phyloP scores from a whole-genome alignment of 2,329 filamentous ascomycete genomes.

The Knoxdaviesia capensis region DNA sequence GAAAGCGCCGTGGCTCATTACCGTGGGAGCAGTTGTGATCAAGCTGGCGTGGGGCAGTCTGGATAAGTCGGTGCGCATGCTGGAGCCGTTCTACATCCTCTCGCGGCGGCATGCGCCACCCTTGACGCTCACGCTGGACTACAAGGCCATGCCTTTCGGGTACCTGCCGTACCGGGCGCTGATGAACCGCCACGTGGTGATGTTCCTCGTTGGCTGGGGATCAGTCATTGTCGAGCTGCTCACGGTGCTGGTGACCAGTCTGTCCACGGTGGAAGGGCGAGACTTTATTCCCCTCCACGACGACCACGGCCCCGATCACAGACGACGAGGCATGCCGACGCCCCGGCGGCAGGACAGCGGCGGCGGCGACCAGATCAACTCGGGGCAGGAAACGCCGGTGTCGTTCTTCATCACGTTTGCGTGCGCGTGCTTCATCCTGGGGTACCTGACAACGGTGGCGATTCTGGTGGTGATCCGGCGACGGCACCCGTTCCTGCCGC shows the following conservation, averaged over 20 bases:
- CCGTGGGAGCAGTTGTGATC: conserved; percentile 41
- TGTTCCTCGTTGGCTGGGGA: conserved; percentile 49
- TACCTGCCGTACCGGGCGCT: conserved; percentile 42
- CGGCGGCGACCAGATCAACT: conserved; percentile 15
- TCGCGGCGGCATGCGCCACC: conserved; percentile 44
- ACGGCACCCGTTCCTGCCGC: conserved; percentile 50
- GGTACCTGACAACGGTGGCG: conserved; percentile 41
- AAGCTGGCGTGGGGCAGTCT: conserved; percentile 50
- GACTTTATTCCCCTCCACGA: conserved; percentile 23
- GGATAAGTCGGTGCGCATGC: conserved; percentile 50
- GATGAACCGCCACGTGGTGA: conserved; percentile 41
- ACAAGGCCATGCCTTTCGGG: conserved; percentile 50
- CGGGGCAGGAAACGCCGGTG: conserved; percentile 36
- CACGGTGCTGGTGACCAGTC: conserved; percentile 46
- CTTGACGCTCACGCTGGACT: conserved; percentile 48
- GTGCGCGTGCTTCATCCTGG: conserved; percentile 41
- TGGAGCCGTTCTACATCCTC: conserved; percentile 56
- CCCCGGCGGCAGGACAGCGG: neutral
- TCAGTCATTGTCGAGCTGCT: conserved; percentile 54
- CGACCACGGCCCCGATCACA: neutral
- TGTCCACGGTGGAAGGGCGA: conserved; percentile 42
- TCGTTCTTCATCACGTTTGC: conserved; percentile 49
- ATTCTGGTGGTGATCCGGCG: conserved; percentile 39
- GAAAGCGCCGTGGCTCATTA: conserved; percentile 44
- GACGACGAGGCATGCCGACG: conserved; percentile 1